Conservation (phyloP, 371 early-diverging fungal species). For the Mycotypha africana region DNA sequence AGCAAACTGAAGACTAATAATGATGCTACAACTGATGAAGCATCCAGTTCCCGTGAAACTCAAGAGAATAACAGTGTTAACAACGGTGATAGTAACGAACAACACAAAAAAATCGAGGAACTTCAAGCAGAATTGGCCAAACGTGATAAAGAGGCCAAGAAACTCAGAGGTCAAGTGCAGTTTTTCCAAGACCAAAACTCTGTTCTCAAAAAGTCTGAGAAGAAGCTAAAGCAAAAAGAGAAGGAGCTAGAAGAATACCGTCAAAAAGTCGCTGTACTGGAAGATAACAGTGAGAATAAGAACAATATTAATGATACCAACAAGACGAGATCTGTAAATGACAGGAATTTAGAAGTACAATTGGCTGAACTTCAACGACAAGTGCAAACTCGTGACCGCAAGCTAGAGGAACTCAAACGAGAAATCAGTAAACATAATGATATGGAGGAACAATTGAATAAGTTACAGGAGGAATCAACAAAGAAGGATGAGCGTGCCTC, state of each 20-base stretch:
- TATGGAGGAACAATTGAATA: constrained; percentile 1
- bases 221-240: constrained; percentile 3
- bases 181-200: constrained; percentile 11
- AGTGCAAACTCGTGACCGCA: constrained; percentile 10
- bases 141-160: constrained; percentile 15
- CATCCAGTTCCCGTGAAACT: too few species aligned
- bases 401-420: constrained; percentile 7
- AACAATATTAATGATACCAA: not conserved
- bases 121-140: not conserved
- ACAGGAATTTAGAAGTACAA: constrained; percentile 9
- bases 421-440: not conserved
- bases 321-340: not conserved
- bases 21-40: too few species aligned
- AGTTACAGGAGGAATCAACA: constrained; percentile 1
- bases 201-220: constrained; percentile 1
- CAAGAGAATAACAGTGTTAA: not conserved
- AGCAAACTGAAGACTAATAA: not conserved
- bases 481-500: not conserved
- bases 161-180: constrained; percentile 15
- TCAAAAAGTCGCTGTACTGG: not conserved
- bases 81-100: not conserved
- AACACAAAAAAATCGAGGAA: not conserved
- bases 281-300: too few species aligned
- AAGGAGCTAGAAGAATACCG: constrained; percentile 1
- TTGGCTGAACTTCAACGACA: constrained; percentile 11